phyloP scores from a whole-genome alignment of 2,329 filamentous ascomycete genomes.

The Venturia carpophila region DNA sequence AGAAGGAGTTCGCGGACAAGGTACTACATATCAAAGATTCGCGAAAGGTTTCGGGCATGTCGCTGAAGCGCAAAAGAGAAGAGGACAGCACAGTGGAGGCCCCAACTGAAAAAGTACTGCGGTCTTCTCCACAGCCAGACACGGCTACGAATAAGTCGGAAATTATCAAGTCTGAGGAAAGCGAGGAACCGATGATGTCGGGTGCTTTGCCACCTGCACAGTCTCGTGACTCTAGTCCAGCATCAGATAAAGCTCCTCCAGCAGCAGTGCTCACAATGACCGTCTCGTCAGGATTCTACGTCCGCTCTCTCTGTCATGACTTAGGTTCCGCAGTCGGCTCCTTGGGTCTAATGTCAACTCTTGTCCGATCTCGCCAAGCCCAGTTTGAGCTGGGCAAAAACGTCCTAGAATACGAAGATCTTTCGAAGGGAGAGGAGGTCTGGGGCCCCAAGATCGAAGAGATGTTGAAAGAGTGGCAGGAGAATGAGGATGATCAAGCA shows the following conservation, averaged over 20 bases:
- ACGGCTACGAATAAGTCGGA: slow-evolving; percentile 18
- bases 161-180: slow-evolving; percentile 22
- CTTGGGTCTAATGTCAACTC: slow-evolving; percentile 75
- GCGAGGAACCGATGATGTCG: not conserved
- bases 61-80: slow-evolving; percentile 40
- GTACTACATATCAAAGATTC: slow-evolving; percentile 32
- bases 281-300: slow-evolving; percentile 93
- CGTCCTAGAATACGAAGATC: slow-evolving; percentile 69
- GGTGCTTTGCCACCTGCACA: slow-evolving; percentile 8
- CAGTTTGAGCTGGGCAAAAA: slow-evolving; percentile 68
- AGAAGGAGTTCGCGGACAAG: slow-evolving; percentile 69
- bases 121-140: slow-evolving; percentile 2
- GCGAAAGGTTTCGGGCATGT: slow-evolving; percentile 37
- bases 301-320: slow-evolving; percentile 88
- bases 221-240: slow-evolving; percentile 15
- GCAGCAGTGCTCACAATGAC: slow-evolving; percentile 82
- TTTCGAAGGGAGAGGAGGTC: slow-evolving; percentile 66
- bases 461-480: slow-evolving; percentile 48
- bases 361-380: slow-evolving; percentile 73
- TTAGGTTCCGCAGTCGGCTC: slow-evolving; percentile 75
- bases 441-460: slow-evolving; percentile 70
- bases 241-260: slow-evolving; percentile 19
- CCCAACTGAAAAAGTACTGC: slow-evolving; percentile 28
- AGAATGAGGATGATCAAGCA: slow-evolving; percentile 28
- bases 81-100: slow-evolving; percentile 19